Conservation (phyloP, 805 yeast genomes). For the Myxozyma kluyveri region DNA sequence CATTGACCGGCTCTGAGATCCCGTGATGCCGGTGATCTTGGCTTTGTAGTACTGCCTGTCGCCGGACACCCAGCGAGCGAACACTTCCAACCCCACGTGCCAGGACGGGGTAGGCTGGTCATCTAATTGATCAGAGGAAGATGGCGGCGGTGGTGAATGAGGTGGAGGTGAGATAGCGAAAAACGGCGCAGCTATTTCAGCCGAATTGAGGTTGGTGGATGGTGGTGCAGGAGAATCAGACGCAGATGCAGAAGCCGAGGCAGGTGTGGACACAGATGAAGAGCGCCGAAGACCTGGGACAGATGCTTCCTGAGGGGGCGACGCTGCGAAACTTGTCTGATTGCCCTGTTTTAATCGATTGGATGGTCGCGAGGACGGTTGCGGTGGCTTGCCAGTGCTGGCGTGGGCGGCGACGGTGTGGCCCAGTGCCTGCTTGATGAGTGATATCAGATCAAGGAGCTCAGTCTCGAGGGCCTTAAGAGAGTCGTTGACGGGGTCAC, state of each 20-base stretch:
- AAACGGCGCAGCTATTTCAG: too few relatives aligned
- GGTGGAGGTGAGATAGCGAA: not conserved
- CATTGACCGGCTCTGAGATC: constrained; percentile 31
- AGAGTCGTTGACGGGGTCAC: constrained; percentile 34
- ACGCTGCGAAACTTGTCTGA: too few relatives aligned
- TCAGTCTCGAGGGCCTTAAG: constrained; percentile 35
- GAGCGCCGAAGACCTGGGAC: too few relatives aligned
- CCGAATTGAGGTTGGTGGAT: too few relatives aligned
- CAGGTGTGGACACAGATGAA: too few relatives aligned
- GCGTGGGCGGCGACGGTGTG: not conserved
- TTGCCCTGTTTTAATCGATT: too few relatives aligned
- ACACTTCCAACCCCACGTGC: constrained; percentile 31
- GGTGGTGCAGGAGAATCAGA: too few relatives aligned
- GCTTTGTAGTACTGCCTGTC: constrained; percentile 35
- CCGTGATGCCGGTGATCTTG: constrained; percentile 34
- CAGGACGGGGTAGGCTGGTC: not conserved
- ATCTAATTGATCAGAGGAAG: not conserved
- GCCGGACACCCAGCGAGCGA: constrained; percentile 35
- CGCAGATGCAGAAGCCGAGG: too few relatives aligned
- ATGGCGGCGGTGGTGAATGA: not conserved
- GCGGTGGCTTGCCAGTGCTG: too few relatives aligned
- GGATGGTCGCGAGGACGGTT: too few relatives aligned
- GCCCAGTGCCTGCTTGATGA: constrained; percentile 24
- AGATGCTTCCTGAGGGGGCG: too few relatives aligned
- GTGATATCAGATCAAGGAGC: constrained; percentile 35